Conservation (phyloP, 768 basidiomycete genomes). For the Pleurotus sapidus region DNA sequence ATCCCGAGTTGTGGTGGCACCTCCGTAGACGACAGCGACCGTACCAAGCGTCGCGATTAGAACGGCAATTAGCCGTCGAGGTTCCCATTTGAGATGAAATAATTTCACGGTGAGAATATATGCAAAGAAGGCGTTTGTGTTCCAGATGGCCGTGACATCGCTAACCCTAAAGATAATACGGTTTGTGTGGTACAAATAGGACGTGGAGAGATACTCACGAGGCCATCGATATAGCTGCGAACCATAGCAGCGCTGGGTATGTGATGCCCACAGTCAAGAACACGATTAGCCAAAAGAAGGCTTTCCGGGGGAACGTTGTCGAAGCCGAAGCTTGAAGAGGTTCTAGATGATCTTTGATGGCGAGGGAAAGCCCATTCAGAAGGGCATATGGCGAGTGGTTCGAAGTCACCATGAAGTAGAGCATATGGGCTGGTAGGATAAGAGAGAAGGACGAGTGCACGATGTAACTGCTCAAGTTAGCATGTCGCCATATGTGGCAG, state of each 20-base stretch:
- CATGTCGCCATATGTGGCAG: neutral
- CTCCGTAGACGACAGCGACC: conserved; percentile 81
- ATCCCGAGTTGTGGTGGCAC: conserved; percentile 28
- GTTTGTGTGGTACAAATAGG: conserved; percentile 7
- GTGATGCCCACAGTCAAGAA: conserved; percentile 57
- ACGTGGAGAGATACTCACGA: conserved; percentile 51
- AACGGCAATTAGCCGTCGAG: conserved; percentile 67
- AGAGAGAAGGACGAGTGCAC: conserved; percentile 81
- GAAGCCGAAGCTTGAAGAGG: conserved; percentile 28
- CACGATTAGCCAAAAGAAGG: conserved; percentile 35
- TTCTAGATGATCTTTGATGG: conserved; percentile 45
- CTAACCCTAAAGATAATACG: conserved; percentile 50
- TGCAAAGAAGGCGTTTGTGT: conserved; percentile 88
- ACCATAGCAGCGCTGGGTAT: conserved; percentile 72
- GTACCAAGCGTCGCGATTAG: conserved; percentile 80
- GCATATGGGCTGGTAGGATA: conserved; percentile 80
- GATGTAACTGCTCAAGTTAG: conserved; percentile 57
- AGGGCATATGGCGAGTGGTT: conserved; percentile 46
- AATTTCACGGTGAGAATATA: conserved; percentile 82
- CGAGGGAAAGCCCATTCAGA: conserved; percentile 46
- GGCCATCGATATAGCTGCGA: conserved; percentile 62
- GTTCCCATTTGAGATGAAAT: conserved; percentile 60
- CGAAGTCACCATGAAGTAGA: conserved; percentile 55
- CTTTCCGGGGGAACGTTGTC: conserved; percentile 30
- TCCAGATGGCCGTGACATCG: conserved; percentile 73